A percentile compares a stretch with the other conserved stretches of the same genome.
phyloP scores from a whole-genome alignment of 352 stramenopile species.

The Peronospora belbahrii region DNA sequence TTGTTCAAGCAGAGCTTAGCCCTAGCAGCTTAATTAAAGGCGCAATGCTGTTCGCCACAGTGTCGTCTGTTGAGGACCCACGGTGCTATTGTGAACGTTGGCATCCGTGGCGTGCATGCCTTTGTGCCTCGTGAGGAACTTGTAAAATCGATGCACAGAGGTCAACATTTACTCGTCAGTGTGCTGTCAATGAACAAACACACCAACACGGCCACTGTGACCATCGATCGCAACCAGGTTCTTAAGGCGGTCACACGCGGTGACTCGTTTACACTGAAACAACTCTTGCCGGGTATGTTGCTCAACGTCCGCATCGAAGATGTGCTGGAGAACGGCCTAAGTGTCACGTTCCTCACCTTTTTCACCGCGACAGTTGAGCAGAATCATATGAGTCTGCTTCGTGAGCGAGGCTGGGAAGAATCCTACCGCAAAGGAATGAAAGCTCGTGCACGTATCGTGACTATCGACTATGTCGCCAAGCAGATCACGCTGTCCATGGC shows the following conservation, averaged over 20 bases:
- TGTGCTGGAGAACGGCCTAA: constrained; percentile 75
- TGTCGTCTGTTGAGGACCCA: constrained; percentile 91
- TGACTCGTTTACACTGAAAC: constrained; percentile 81
- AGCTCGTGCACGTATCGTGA: constrained; percentile 78
- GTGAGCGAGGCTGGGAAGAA: constrained; percentile 64
- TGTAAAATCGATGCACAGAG: constrained; percentile 27
- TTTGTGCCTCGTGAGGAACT: constrained; percentile 80
- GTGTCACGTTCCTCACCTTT: constrained; percentile 85
- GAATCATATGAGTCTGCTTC: constrained; percentile 84
- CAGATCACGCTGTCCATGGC: constrained; percentile 79
- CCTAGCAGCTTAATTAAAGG: constrained; percentile 56
- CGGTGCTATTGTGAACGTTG: constrained; percentile 89
- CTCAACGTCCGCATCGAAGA: constrained; percentile 89
- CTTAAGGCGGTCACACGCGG: constrained; percentile 77
- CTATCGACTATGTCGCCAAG: constrained; percentile 67
- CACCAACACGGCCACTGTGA: constrained; percentile 69
- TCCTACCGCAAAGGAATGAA: constrained; percentile 79
- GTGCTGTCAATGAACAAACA: constrained; percentile 69
- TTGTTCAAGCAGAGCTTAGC: constrained; percentile 78
- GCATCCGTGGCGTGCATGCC: constrained; percentile 61
- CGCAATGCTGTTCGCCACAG: constrained; percentile 75
- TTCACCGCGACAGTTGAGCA: constrained; percentile 85
- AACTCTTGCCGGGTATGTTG: constrained; percentile 89
- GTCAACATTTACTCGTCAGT: constrained; percentile 62
- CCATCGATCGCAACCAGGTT: constrained; percentile 46